A percentile compares a stretch with the other conserved stretches of the same genome.
These are phyloP conservation scores for Eutrema yunnanense DNA, from an alignment of 345 rosid genomes.

Conservation along the genomic window DNA sequence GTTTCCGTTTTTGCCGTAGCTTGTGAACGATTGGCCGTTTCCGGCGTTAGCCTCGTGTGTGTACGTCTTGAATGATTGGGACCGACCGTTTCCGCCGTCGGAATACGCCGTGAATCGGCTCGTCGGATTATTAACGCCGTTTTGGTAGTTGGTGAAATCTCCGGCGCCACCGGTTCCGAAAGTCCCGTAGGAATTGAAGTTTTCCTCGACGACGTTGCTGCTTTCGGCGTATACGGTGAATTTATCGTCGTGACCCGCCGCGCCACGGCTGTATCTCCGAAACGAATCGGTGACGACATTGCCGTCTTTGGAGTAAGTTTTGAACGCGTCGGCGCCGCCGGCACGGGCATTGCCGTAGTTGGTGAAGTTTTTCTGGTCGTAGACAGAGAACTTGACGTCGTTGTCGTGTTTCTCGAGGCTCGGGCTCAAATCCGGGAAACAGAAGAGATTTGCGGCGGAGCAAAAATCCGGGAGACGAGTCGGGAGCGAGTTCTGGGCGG, in stretches of 20 bases:
- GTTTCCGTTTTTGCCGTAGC: constrained; percentile 69
- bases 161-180: constrained; percentile 60
- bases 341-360: constrained; percentile 49
- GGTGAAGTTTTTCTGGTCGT: constrained; percentile 66
- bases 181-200: constrained; percentile 69
- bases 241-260: constrained; percentile 35
- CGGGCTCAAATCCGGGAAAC: constrained; percentile 56
- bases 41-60: constrained; percentile 54
- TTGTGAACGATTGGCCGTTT: constrained; percentile 37
- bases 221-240: constrained; percentile 38
- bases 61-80: constrained; percentile 51
- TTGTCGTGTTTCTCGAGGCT: constrained; percentile 38
- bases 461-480: constrained; percentile 65
- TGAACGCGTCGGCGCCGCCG: constrained; percentile 56
- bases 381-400: constrained; percentile 52
- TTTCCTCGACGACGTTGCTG: constrained; percentile 58
- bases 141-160: constrained; percentile 50
- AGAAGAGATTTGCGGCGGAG: constrained; percentile 74
- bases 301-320: constrained; percentile 36
- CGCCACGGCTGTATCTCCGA: constrained; percentile 51
- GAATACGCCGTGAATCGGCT: constrained; percentile 56
- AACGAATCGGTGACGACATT: constrained; percentile 44
- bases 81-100: constrained; percentile 39
- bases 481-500: constrained; percentile 50
- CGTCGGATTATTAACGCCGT: constrained; percentile 51